Base-by-base conservation (phyloP, 805 yeast species). In the Metschnikowia anglica region DNA sequence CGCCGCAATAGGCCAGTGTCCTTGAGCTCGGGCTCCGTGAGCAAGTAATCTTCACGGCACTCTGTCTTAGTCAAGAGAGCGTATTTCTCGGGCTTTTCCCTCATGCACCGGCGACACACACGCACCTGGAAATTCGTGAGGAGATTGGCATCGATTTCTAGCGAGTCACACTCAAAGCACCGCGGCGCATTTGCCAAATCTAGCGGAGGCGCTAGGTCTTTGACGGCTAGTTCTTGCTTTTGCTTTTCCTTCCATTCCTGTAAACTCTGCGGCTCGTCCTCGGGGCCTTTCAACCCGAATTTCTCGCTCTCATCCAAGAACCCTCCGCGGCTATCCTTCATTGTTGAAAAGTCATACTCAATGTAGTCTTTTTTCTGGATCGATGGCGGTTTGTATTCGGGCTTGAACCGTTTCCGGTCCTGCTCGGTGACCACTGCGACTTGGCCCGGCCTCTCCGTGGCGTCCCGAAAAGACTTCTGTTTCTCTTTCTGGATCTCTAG, bases 61-160 rank as follows among this genome's bases (percentile, higher is more conserved):
- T 93, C 99, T 0, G 99, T 93, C 65, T 93, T 93, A 6, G 99
- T 93, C 39, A 93, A 65, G 16, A 93, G 63, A 0, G 98, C 79
- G 61, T 91, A 93, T 57, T 93, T 93, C 29, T 93, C 96, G 0
- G 97, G 96, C 17, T 66, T 65, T 45, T 74, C 73, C 53, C 79
- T 79, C 25, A 79, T 80, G 62, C 99, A 93, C 39, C 75, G 70
- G 38, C 83, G 77, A 62, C 99, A 93, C 7, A 90, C 97, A 11
- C 87, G 71, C 1, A 66, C 65, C 21, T 83, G 68, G 66, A 90
- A 93, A n/a, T 80, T 79, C 9, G 83, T 76, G 55, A 68, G 77
- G 30, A 88, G 58, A 39, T 85, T 76, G 36, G 80, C 81, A 58
- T 93, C 96, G 41, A 93, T 70, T 51, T 91, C 98, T 2, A 85